These are phyloP conservation scores for Castanea mollissima DNA, from an alignment of 306 rosid species.

Conservation along the genomic window DNA sequence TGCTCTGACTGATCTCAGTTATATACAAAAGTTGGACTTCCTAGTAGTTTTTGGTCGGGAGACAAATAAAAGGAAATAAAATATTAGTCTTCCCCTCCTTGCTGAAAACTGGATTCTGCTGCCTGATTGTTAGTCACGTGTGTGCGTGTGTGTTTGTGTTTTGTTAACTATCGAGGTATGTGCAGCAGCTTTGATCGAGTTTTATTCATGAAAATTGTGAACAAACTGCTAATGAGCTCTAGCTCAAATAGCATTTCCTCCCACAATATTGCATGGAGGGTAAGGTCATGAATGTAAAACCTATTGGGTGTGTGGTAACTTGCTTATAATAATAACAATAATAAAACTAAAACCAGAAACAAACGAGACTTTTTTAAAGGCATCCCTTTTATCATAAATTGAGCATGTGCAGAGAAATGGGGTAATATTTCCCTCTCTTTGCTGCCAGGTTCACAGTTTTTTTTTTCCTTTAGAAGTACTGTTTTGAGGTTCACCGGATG, in stretches of 20 bases:
- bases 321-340: too few species aligned
- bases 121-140: neutral
- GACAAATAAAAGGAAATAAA: neutral
- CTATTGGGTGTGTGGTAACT: too few species aligned
- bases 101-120: neutral
- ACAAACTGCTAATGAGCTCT: too few species aligned
- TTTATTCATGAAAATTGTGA: neutral
- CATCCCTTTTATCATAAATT: neutral
- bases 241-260: too few species aligned
- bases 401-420: neutral
- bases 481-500: neutral
- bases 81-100: neutral
- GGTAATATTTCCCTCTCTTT: neutral
- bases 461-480: neutral
- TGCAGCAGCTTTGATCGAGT: neutral
- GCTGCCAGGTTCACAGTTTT: neutral
- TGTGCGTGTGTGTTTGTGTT: neutral
- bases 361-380: neutral
- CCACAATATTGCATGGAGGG: too few species aligned
- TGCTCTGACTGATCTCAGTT: neutral
- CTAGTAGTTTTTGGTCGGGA: neutral
- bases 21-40: neutral
- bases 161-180: neutral
- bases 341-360: neutral
- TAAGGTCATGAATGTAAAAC: too few species aligned